phyloP scores from a whole-genome alignment of 306 rosid genomes.

The Astragalus membranaceus region DNA sequence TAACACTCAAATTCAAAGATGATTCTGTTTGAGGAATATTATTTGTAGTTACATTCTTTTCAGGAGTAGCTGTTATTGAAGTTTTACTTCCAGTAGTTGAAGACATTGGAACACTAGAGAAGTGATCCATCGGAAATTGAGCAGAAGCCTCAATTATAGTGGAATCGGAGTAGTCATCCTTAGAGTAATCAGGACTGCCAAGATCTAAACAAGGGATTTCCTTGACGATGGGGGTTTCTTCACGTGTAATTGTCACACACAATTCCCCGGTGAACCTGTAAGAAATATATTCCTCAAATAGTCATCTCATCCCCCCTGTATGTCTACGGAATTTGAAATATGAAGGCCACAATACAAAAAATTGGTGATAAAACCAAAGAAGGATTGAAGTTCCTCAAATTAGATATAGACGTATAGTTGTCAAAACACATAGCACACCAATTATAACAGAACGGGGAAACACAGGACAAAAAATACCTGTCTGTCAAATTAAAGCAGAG shows the following conservation, averaged over 20 bases:
- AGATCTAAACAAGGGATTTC: slow-evolving; percentile 47
- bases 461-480: slow-evolving; percentile 36
- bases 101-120: slow-evolving; percentile 20
- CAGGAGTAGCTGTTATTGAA: slow-evolving; percentile 48
- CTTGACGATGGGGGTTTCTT: slow-evolving; percentile 45
- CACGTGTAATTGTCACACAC: slow-evolving; percentile 27
- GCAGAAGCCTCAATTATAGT: slow-evolving; percentile 44
- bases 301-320: background rate
- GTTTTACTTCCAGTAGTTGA: slow-evolving; percentile 23
- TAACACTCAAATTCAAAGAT: slow-evolving; percentile 60
- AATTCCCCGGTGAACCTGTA: slow-evolving; percentile 47
- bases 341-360: no score
- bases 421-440: background rate
- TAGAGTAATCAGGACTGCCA: slow-evolving; percentile 43
- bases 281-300: slow-evolving; percentile 24
- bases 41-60: slow-evolving; percentile 34
- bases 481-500: slow-evolving; percentile 40
- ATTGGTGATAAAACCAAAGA: no score
- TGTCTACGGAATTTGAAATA: no score
- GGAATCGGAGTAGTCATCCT: slow-evolving; percentile 42
- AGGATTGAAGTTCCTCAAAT: no score
- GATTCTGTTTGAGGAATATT: slow-evolving; percentile 51
- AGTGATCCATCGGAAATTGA: slow-evolving; percentile 32
- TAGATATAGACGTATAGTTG: slow-evolving; percentile 22
- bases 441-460: slow-evolving; percentile 9